phyloP scores from a whole-genome alignment of 306 rosid genomes.

The Cicer arietinum region DNA sequence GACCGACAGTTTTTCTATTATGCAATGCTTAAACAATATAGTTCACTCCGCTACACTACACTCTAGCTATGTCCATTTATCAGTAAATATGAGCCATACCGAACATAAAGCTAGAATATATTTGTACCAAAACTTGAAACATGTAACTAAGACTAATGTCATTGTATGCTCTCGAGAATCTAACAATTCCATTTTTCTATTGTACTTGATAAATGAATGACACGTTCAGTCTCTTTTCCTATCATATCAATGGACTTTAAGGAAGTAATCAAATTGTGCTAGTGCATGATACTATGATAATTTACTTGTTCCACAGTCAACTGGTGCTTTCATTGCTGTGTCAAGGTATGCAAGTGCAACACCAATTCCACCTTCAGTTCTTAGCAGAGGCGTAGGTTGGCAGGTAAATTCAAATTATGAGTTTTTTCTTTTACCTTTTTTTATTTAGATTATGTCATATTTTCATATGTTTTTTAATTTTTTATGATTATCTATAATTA shows the following conservation, averaged over 20 bases:
- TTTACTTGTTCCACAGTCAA: conserved; percentile 64
- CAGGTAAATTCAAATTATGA: conserved; percentile 61
- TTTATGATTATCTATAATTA: background rate
- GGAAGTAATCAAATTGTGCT: background rate
- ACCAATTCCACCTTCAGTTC: conserved; percentile 86
- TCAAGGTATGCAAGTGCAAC: conserved; percentile 95
- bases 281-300: no score
- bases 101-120: background rate
- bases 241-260: background rate
- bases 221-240: background rate
- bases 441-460: background rate
- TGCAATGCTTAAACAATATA: no score
- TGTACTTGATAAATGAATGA: no score
- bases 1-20: no score
- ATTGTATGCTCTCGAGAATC: background rate
- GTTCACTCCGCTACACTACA: no score
- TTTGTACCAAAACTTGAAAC: background rate
- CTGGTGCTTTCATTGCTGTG: conserved; percentile 85
- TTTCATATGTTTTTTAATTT: background rate
- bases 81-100: no score
- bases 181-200: no score
- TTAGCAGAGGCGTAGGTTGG: conserved; percentile 98
- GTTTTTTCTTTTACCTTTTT: background rate
- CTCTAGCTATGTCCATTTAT: no score
- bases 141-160: background rate